Base-by-base conservation (phyloP, 2,329 filamentous ascomycete genomes). In the Ciborinia camelliae region DNA sequence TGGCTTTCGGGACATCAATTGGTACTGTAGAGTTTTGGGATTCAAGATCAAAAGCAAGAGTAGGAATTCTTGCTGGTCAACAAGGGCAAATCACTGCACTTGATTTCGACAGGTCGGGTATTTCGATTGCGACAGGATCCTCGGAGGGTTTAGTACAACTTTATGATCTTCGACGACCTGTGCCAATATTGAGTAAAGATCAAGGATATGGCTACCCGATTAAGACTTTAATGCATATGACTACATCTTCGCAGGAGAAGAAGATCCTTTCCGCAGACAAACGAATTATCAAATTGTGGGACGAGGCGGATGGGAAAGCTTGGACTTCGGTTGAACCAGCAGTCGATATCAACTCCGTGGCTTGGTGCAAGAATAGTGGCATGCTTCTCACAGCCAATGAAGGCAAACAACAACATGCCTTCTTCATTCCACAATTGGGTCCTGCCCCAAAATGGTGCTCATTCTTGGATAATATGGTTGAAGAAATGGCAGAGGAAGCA, bases 21-120 rank as follows among this genome's bases (percentile, higher is more conserved):
- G 94, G 95, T n/a, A 97, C 94, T 0, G 91, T 98, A 32, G 95
- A 99, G 75, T 94, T 98, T 73, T 99, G 93, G 91, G 95, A 99
- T 75, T 85, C 93, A 0, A 85, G 95, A 66, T 92, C 90, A 37
- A 89, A 92, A 74, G 89, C 89, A 63, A 84, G 92, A 65, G 90
- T 94, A 14, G 93, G 91, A 20, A 83, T 94, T 23, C 80, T 99
- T 2, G 83, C 88, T 15, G 84, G 82, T 0, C 83, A 87, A 65
- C 84, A 87, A 66, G 86, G 86, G 39, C 90, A 92, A 73, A 87
- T 97, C 53, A 97, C 94, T 0, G 91, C 95, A 0, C 80, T 99
- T 53, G 88, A 96, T 69, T 99, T 97, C 75, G 88, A 90, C 70
- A 84, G 86, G 20, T 92, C 91, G 0, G 95, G 95, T 0, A 81